Evolutionary conservation across 208 protist genomes (phyloP), one percentile per base, ranked within the genome.

Genomic region (Vickermania ingenoplastis): DNA sequence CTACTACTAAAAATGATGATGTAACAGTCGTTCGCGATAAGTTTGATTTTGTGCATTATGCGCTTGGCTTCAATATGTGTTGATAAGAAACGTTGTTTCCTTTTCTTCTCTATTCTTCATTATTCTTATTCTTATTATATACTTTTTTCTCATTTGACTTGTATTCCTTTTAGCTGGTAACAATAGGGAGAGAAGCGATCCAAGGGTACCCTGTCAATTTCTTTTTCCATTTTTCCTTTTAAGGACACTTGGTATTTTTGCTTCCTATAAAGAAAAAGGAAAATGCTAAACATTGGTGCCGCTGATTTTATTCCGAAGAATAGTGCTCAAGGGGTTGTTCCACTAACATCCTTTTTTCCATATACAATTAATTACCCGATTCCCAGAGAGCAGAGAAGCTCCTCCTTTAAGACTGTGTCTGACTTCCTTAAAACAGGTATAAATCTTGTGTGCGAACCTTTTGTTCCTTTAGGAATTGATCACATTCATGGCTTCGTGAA

Each of bases 211-310:
- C n/a, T n/a, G n/a, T 48, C 17, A 48, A 17, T 48, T 13, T 48
- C 17, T n/a, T 17, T 48, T 17, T 57, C 58, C 56, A 11, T 61
- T 48, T 65, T 65, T 65, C 24, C 13, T 65, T 29, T 4, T 27
- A 30, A 36, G 52, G 27, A 14, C 17, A 45, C 2, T 30, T 62
- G 59, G 11, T 27, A 55, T 28, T 55, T 14, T 55, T 55, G 5
- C 13, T 55, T 7, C 36, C 17, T n/a, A 45, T 45, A 45, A 45
- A 45, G 17, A 45, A 45, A 17, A 45, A 45, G 36, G 36, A 45
- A 45, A 45, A 45, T 45, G 36, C 36, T 45, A 7, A 45, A 45
- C 36, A 45, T 45, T 45, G 36, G 36, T n/a, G 36, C 36, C 17
- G 36, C 36, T 7, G 36, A 45, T 17, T 45, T 45, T 45, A 17